phyloP scores from a whole-genome alignment of 139 green algal genomes.

The Chlorella sp. region DNA sequence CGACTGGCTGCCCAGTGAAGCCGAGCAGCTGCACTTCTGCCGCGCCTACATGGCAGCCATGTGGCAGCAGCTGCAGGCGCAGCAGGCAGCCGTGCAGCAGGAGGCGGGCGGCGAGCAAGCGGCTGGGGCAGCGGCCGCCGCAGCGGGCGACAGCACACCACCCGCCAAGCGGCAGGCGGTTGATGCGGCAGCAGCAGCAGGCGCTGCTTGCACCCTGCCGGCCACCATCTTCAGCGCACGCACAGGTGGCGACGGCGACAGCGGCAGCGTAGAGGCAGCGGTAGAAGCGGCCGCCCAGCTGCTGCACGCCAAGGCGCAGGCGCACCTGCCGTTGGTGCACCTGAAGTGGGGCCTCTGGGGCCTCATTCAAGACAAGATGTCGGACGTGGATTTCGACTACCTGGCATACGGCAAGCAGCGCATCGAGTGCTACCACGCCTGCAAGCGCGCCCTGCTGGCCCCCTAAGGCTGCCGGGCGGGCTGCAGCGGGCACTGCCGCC shows the following conservation, averaged over 20 bases:
- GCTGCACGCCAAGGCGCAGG: constrained; percentile 25
- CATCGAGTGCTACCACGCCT: constrained; percentile 50
- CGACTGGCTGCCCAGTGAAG: constrained; percentile 50
- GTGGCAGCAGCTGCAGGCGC: background rate
- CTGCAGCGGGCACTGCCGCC: too few relatives aligned
- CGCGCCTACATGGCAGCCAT: constrained; percentile 55
- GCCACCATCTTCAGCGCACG: too few relatives aligned
- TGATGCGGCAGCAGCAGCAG: too few relatives aligned
- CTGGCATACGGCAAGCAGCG: constrained; percentile 53
- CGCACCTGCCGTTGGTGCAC: constrained; percentile 63
- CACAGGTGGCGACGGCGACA: background rate
- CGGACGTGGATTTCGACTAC: constrained; percentile 67
- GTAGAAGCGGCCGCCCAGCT: background rate
- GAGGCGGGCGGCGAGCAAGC: background rate
- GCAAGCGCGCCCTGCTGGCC: constrained; percentile 8
- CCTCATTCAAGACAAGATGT: constrained; percentile 53
- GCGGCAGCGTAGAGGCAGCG: background rate
- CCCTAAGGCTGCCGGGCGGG: too few relatives aligned
- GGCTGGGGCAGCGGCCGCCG: too few relatives aligned
- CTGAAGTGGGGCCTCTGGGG: constrained; percentile 77
- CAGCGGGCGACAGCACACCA: background rate
- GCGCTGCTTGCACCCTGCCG: too few relatives aligned
- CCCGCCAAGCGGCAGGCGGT: too few relatives aligned
- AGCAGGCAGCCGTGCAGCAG: background rate
- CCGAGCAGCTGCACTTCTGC: constrained; percentile 48